Base-by-base conservation (phyloP, 441 rosid genomes). In the Populus hybrid region DNA sequence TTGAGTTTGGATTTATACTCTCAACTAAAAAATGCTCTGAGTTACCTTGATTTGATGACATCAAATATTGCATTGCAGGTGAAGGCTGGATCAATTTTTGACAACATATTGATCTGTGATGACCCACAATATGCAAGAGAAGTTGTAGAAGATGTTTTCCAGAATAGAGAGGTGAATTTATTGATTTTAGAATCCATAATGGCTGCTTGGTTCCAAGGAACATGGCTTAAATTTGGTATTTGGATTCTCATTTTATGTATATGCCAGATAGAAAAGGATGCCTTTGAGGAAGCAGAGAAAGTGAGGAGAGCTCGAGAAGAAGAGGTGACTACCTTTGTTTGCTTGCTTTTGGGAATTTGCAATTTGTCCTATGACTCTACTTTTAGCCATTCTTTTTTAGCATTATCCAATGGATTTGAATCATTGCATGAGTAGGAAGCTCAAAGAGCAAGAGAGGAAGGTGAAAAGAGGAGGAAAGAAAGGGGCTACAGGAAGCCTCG, bases 221-320 rank as follows among this genome's bases (percentile, higher is more conserved):
- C 59, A 75, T 53, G 7, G 77, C 68, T 72, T 76, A 38, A 28
- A 28, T 28, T 3, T 28, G 30, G 3, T 28, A 46, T 23, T 61
- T 67, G 75, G 73, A 36, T 72, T 71, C 40, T 78, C 61, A 74
- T 69, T 66, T 67, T 76, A 71, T 70, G 72, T 68, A 70, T 28
- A 76, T 77, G 76, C 69, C 80, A 91, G 96, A 73, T 80, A 50
- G 94, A 90, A 85, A 83, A 86, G 59, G 94, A 91, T 76, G 90
- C 89, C 70, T 86, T 90, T 72, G 91, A 86, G 79, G 94, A 90
- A 82, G 92, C 92, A 69, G 96, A 91, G 81, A 91, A 91, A 88
- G 90, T 76, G 79, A 90, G 83, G 78, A 90, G 74, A 90, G 94
- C 94, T 72, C 83, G 83, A 77, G 94, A 91, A 86, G 96, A 91